phyloP scores from a whole-genome alignment of 75 land plant species.

The Cunninghamia lanceolata region DNA sequence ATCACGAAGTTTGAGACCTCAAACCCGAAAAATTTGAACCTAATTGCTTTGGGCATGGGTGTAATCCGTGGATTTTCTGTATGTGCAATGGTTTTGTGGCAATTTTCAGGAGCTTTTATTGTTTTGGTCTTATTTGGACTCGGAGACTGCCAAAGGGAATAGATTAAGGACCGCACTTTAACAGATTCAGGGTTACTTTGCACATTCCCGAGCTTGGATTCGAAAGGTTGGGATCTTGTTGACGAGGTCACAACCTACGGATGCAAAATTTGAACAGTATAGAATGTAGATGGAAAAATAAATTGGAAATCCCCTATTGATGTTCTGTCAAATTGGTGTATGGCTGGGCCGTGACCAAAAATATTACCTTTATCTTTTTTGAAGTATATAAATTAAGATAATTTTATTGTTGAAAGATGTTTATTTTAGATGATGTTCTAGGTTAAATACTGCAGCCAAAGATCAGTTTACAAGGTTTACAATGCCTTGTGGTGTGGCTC shows the following conservation, averaged over 20 bases:
- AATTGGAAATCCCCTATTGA: neutral
- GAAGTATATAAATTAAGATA: neutral
- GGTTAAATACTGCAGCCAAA: neutral
- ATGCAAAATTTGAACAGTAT: neutral
- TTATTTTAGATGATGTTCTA: neutral
- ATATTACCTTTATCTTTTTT: neutral
- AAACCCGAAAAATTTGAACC: neutral
- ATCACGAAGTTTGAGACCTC: neutral
- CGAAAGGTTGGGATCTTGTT: neutral
- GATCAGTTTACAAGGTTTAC: neutral
- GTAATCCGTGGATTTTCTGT: neutral
- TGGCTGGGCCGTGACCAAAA: neutral
- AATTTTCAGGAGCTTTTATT: neutral
- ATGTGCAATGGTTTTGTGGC: neutral
- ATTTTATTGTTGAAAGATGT: neutral
- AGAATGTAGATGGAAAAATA: neutral
- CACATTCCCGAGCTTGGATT: neutral
- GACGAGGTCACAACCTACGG: neutral
- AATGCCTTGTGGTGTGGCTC: neutral
- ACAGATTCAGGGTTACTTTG: neutral
- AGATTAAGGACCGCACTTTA: neutral
- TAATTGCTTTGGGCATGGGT: neutral
- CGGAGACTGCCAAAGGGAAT: neutral
- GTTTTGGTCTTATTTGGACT: neutral
- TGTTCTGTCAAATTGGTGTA: neutral